Evolutionary conservation across 176 grass and related monocot species (phyloP).

Genomic region (Avena sativa): DNA sequence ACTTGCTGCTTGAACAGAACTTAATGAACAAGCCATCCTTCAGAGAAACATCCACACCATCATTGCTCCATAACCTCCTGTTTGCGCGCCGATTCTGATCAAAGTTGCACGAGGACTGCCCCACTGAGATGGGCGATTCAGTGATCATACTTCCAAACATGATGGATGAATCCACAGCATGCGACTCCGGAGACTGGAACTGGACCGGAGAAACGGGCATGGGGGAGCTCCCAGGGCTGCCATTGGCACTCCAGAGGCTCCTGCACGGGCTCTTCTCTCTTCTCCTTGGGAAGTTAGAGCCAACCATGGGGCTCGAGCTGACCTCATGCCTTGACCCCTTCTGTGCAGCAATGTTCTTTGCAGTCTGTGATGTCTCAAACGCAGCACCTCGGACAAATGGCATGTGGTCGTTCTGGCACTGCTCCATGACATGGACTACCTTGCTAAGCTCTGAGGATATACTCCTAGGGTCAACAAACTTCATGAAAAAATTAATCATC

Average conservation of each 20-base stretch:
- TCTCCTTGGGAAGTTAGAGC: constrained; percentile 52
- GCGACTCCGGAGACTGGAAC: constrained; percentile 76
- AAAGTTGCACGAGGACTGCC: constrained; percentile 72
- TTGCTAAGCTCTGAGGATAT: constrained; percentile 75
- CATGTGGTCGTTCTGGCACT: constrained; percentile 91
- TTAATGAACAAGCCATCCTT: constrained; percentile 86
- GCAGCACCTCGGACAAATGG: constrained; percentile 91
- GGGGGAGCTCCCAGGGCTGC: constrained; percentile 34
- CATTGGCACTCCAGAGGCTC: constrained; percentile 42
- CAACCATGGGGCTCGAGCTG: constrained; percentile 56
- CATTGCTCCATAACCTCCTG: constrained; percentile 78
- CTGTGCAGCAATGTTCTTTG: constrained; percentile 59
- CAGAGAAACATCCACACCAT: constrained; percentile 82
- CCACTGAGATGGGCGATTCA: constrained; percentile 60
- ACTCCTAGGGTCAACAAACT: constrained; percentile 89
- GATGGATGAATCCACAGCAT: constrained; percentile 76
- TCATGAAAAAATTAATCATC: constrained; percentile 99
- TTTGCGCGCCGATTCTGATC: constrained; percentile 54
- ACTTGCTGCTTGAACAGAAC: constrained; percentile 48
- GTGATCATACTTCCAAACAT: constrained; percentile 56
- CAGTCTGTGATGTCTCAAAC: constrained; percentile 88
- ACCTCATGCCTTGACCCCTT: constrained; percentile 86
- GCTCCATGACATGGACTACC: constrained; percentile 83
- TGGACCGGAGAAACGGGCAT: constrained; percentile 28
- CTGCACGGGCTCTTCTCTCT: constrained; percentile 67